phyloP scores from a whole-genome alignment of 169 alveolate genomes.

The Plasmodium gaboni region DNA sequence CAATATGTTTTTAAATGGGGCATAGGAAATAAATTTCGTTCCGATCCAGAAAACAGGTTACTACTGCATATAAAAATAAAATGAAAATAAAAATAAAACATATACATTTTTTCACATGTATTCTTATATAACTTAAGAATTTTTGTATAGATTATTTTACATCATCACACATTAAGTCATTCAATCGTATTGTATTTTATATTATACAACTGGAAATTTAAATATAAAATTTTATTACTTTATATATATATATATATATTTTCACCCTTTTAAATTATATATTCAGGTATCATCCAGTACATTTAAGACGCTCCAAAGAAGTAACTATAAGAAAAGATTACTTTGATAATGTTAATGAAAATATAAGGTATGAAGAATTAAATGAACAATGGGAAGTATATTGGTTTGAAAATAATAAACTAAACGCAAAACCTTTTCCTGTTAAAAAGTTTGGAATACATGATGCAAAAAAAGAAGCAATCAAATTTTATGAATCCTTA shows the following conservation, averaged over 20 bases:
- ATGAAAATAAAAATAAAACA: constrained; percentile 11
- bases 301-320: constrained; percentile 77
- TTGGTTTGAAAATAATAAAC: constrained; percentile 83
- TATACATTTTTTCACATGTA: background rate
- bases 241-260: too few species aligned
- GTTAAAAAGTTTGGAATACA: constrained; percentile 84
- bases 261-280: background rate
- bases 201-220: too few species aligned
- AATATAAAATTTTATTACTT: too few species aligned
- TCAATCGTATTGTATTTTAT: background rate
- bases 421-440: constrained; percentile 87
- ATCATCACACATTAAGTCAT: too few species aligned
- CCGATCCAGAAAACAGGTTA: constrained; percentile 84
- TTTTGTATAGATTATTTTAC: too few species aligned
- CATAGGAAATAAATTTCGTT: constrained; percentile 83
- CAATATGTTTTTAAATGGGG: constrained; percentile 87
- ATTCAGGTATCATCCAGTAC: constrained; percentile 82
- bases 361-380: constrained; percentile 79
- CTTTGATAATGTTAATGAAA: constrained; percentile 78
- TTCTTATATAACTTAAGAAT: too few species aligned
- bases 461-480: constrained; percentile 81
- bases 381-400: constrained; percentile 90
- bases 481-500: constrained; percentile 79
- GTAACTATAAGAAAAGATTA: constrained; percentile 80
- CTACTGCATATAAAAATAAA: background rate